Conservation (phyloP, 2,329 filamentous ascomycete species). For the Aspergillus amoenus region DNA sequence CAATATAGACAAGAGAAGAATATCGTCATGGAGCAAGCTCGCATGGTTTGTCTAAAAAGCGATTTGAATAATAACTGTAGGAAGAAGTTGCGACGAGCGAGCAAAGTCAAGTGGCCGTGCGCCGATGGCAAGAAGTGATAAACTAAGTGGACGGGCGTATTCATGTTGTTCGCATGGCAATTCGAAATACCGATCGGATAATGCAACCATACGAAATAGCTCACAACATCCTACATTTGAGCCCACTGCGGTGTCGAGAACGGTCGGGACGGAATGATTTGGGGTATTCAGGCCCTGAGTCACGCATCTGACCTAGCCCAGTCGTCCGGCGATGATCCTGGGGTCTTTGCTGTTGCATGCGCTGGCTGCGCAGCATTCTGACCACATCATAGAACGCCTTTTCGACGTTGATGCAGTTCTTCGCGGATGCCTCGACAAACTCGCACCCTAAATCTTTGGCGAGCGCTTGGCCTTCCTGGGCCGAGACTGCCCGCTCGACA, state of each 20-base stretch:
- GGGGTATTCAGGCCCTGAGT: slow-evolving; percentile 40
- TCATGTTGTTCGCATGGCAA: not conserved
- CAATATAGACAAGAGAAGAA: slow-evolving; percentile 22
- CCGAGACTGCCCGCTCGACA: slow-evolving; percentile 92
- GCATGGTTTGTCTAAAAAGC: slow-evolving; percentile 12
- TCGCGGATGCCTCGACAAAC: slow-evolving; percentile 94
- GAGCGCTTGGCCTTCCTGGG: slow-evolving; percentile 89
- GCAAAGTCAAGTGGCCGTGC: not conserved
- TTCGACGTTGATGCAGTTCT: slow-evolving; percentile 97
- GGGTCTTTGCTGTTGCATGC: slow-evolving; percentile 53
- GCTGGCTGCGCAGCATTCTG: slow-evolving; percentile 79
- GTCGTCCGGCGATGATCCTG: slow-evolving; percentile 37
- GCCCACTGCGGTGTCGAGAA: slow-evolving; percentile 35
- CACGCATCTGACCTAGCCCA: slow-evolving; percentile 35
- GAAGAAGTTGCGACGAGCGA: not conserved
- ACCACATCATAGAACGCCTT: slow-evolving; percentile 99
- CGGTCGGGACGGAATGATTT: slow-evolving; percentile 41
- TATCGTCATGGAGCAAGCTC: slow-evolving; percentile 18
- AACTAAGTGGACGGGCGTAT: not conserved
- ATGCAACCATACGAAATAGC: not conserved
- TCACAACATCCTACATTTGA: slow-evolving; percentile 42
- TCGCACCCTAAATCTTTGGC: slow-evolving; percentile 92
- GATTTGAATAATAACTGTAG: not conserved
- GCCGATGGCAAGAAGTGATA: slow-evolving; percentile 2
- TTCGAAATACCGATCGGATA: not conserved